Conservation (phyloP, 2,329 filamentous ascomycete genomes). For the Epichloe gansuensis region DNA sequence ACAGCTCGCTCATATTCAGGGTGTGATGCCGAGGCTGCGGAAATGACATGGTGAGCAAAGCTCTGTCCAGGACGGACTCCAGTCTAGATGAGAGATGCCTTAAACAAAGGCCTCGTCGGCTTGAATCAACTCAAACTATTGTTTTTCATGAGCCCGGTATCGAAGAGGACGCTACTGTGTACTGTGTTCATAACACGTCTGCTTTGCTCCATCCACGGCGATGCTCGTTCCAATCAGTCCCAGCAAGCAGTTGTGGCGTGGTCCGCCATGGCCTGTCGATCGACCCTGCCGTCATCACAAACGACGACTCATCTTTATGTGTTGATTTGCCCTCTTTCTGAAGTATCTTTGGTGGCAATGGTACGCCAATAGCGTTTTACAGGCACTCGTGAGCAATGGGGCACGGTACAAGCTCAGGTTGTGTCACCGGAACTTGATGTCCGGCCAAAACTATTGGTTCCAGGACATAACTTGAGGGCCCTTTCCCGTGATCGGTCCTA, state of each 20-base stretch:
- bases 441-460: not conserved
- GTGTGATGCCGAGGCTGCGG: not conserved
- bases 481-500: not conserved
- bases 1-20: not conserved
- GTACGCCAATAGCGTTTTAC: not conserved
- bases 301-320: not conserved
- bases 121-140: not conserved
- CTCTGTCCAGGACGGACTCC: not conserved
- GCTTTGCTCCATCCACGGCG: not conserved
- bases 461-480: not conserved
- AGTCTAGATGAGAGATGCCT: not conserved
- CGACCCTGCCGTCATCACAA: not conserved
- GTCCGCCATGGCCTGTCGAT: not conserved
- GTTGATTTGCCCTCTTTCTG: not conserved
- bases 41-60: not conserved
- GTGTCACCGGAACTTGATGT: constrained; percentile 1
- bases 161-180: not conserved
- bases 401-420: not conserved
- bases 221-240: not conserved
- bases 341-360: not conserved
- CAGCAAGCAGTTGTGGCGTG: not conserved
- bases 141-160: not conserved
- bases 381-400: not conserved
- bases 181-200: not conserved
- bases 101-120: not conserved